Conservation (phyloP, 2,329 filamentous ascomycete species). For the Nigrospora osmanthi region DNA sequence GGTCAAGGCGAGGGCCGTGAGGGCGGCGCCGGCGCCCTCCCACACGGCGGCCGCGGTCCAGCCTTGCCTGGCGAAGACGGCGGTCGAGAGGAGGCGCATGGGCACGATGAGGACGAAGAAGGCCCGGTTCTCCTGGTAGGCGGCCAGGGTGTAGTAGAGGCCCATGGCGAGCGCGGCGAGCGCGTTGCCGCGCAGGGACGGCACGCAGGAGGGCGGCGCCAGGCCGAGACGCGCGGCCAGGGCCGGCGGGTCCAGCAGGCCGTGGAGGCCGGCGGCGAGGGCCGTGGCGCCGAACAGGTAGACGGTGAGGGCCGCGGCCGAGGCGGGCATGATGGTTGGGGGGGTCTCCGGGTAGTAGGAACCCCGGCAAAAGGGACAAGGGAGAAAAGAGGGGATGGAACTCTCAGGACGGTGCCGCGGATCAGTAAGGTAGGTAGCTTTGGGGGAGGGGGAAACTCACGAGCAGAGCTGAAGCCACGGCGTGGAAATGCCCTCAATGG, state of each 20-base stretch:
- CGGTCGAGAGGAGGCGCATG: conserved; percentile 19
- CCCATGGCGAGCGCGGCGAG: conserved; percentile 23
- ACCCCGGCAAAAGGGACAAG: too few species aligned
- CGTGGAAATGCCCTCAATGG: too few species aligned
- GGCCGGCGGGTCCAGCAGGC: conserved; percentile 7
- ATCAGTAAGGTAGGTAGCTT: too few species aligned
- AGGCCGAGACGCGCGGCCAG: conserved; percentile 4
- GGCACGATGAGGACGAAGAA: conserved; percentile 22
- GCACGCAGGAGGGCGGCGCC: conserved; percentile 8
- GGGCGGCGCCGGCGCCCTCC: conserved; percentile 18
- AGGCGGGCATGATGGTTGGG: neutral
- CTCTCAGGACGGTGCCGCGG: too few species aligned
- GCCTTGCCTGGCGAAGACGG: conserved; percentile 18
- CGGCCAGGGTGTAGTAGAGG: conserved; percentile 22
- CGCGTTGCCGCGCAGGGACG: conserved; percentile 9
- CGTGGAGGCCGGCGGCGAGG: conserved; percentile 10
- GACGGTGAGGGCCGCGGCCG: conserved; percentile 9
- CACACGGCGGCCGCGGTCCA: conserved; percentile 17
- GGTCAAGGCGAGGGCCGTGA: conserved; percentile 6
- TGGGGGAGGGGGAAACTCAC: too few species aligned
- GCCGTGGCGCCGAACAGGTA: conserved; percentile 15
- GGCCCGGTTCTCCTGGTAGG: conserved; percentile 20
- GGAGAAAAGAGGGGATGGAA: too few species aligned
- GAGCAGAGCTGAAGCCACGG: too few species aligned
- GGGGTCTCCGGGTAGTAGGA: too few species aligned